Evolutionary conservation across 108 stramenopile genomes (phyloP).

Genomic region (Pelagomonas calceolata): DNA sequence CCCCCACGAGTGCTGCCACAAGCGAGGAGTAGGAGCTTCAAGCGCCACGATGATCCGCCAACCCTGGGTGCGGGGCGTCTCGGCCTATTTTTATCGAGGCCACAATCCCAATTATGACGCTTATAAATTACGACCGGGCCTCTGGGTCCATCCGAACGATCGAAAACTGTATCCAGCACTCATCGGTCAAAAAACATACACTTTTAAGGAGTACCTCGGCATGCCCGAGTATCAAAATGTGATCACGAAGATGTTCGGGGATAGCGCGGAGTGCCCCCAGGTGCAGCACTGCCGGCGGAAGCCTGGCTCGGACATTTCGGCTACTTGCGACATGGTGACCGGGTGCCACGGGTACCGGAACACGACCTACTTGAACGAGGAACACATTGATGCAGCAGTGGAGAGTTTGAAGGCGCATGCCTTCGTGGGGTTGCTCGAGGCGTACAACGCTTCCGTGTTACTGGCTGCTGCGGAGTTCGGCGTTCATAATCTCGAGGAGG

Average conservation of each 20-base stretch:
- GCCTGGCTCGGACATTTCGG: neutral
- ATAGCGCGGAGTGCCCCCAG: neutral
- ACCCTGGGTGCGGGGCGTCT: neutral
- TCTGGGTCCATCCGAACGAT: neutral
- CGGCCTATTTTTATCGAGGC: neutral
- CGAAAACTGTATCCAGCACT: no score
- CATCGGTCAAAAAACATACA: neutral
- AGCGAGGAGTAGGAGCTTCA: neutral
- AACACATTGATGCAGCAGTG: neutral
- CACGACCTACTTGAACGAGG: neutral
- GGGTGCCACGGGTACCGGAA: neutral
- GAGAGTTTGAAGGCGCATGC: neutral
- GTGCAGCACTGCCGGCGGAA: neutral
- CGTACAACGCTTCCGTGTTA: neutral
- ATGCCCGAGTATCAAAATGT: neutral
- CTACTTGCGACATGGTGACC: neutral
- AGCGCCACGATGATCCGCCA: neutral
- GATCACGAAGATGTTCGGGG: neutral
- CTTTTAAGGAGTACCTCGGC: neutral
- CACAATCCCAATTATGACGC: neutral
- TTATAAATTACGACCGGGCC: neutral
- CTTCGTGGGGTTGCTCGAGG: neutral
- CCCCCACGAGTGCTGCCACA: neutral
- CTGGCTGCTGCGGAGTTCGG: neutral
- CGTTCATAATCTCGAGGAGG: neutral